phyloP scores from a whole-genome alignment of 1,139 yeast genomes.

The Kodamaea plutei region DNA sequence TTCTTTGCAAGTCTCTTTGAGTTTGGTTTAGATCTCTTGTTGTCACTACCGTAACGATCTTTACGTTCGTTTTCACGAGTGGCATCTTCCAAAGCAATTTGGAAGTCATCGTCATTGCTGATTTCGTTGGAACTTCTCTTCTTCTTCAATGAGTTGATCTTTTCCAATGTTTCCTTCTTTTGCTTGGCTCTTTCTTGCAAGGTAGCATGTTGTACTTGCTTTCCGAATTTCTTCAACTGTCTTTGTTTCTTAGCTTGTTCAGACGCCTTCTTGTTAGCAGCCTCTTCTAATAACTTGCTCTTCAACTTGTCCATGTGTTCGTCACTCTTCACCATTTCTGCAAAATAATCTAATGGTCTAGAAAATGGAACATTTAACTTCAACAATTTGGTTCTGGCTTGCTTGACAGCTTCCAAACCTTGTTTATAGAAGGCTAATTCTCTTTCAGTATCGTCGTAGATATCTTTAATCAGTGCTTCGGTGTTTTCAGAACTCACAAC shows the following conservation, averaged over 20 bases:
- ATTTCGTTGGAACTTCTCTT: slow-evolving; percentile 80
- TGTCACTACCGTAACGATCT: slow-evolving; percentile 26
- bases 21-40: slow-evolving; percentile 52
- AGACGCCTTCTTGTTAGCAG: slow-evolving; percentile 85
- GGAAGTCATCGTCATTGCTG: slow-evolving; percentile 54
- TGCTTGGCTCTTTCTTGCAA: slow-evolving; percentile 93
- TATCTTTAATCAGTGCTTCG: slow-evolving; percentile 72
- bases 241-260: slow-evolving; percentile 95
- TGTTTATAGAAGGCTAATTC: slow-evolving; percentile 69
- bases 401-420: slow-evolving; percentile 78
- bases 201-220: slow-evolving; percentile 92
- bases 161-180: slow-evolving; percentile 85
- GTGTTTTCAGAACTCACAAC: slow-evolving; percentile 58
- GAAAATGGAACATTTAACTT: slow-evolving; percentile 79
- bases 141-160: slow-evolving; percentile 82
- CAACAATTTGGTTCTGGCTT: slow-evolving; percentile 62
- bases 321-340: slow-evolving; percentile 97
- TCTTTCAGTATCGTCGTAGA: slow-evolving; percentile 89
- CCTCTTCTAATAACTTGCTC: slow-evolving; percentile 76
- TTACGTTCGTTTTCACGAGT: slow-evolving; percentile 41
- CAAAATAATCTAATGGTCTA: slow-evolving; percentile 93
- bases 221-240: slow-evolving; percentile 93
- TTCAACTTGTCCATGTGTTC: slow-evolving; percentile 97
- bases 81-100: slow-evolving; percentile 87
- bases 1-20: slow-evolving; percentile 65